Percentiles rank a stretch among this genome's conserved stretches.
Conservation (phyloP, 345 rosid genomes). For the Schrenkiella parvula region DNA sequence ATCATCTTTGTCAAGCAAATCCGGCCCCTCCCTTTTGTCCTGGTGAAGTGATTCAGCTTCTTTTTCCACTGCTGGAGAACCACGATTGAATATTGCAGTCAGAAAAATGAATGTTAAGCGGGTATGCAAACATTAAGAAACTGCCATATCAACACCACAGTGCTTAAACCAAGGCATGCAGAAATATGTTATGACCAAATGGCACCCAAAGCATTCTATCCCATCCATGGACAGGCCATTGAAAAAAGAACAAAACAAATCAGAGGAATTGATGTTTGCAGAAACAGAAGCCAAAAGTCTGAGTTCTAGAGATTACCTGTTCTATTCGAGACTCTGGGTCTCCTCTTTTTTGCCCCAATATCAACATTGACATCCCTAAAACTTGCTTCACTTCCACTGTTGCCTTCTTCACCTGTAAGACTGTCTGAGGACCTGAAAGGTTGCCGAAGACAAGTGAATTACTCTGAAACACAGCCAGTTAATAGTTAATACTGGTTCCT, state of each 20-base stretch:
- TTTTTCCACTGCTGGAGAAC: constrained; percentile 40
- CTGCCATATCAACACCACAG: not conserved
- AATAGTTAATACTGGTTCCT: not conserved
- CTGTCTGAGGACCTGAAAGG: constrained; percentile 56
- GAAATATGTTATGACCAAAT: not conserved
- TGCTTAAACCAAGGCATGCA: not conserved
- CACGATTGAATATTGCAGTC: constrained; percentile 35
- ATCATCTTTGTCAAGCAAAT: constrained; percentile 44
- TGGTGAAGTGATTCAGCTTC: constrained; percentile 42
- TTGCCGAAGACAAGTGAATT: constrained; percentile 17
- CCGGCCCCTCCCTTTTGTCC: constrained; percentile 42
- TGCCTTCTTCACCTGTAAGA: constrained; percentile 50
- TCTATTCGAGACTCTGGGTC: constrained; percentile 40
- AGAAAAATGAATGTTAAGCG: not conserved
- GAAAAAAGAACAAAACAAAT: not conserved
- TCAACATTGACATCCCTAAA: constrained; percentile 45
- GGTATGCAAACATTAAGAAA: not conserved
- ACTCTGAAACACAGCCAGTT: constrained; percentile 12
- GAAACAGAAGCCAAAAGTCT: not conserved
- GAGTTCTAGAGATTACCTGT: constrained; percentile 42
- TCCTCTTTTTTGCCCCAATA: constrained; percentile 42
- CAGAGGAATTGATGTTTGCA: not conserved
- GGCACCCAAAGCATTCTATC: not conserved
- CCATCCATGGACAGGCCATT: not conserved
- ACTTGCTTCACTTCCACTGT: constrained; percentile 45